phyloP scores from a whole-genome alignment of 495 filamentous ascomycete species.

The Jackrogersella minutella region DNA sequence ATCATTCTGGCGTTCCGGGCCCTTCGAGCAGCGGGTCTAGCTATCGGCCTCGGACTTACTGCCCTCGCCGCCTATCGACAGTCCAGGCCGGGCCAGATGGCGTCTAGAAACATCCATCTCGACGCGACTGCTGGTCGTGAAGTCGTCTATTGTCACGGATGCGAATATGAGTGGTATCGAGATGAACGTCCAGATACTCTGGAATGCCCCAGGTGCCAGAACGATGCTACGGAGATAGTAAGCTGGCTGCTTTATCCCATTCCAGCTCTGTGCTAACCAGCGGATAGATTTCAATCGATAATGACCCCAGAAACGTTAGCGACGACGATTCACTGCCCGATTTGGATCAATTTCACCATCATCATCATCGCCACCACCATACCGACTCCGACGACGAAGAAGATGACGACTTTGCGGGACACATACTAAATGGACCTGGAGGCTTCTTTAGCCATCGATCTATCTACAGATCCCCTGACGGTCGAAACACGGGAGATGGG shows the following conservation, averaged over 20 bases:
- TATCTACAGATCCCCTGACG: slow-evolving; percentile 38
- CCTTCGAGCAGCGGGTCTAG: slow-evolving; percentile 56
- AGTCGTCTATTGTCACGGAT: slow-evolving; percentile 83
- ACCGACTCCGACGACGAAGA: slow-evolving; percentile 53
- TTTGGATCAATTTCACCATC: slow-evolving; percentile 36
- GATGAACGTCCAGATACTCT: slow-evolving; percentile 65
- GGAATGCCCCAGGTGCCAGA: slow-evolving; percentile 76
- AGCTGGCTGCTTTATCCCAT: slow-evolving; percentile 37
- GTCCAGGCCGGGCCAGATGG: slow-evolving; percentile 45
- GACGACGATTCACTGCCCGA: slow-evolving; percentile 53
- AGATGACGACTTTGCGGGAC: slow-evolving; percentile 60
- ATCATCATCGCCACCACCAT: slow-evolving; percentile 49
- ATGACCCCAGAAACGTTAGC: slow-evolving; percentile 49
- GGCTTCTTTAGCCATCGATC: slow-evolving; percentile 49
- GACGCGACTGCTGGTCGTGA: slow-evolving; percentile 62
- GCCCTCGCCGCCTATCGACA: slow-evolving; percentile 56
- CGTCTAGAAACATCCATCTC: slow-evolving; percentile 52
- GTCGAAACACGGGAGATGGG: slow-evolving; percentile 30
- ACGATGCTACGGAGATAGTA: slow-evolving; percentile 88
- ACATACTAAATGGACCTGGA: slow-evolving; percentile 55
- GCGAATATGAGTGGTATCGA: slow-evolving; percentile 78
- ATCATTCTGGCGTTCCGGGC: slow-evolving; percentile 58
- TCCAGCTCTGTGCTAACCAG: slow-evolving; percentile 3
- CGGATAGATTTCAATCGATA: slow-evolving; percentile 48
- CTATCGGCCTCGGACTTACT: slow-evolving; percentile 58